Evolutionary conservation across 306 rosid genomes (phyloP).

Genomic region (Cucurbita argyrosperma): DNA sequence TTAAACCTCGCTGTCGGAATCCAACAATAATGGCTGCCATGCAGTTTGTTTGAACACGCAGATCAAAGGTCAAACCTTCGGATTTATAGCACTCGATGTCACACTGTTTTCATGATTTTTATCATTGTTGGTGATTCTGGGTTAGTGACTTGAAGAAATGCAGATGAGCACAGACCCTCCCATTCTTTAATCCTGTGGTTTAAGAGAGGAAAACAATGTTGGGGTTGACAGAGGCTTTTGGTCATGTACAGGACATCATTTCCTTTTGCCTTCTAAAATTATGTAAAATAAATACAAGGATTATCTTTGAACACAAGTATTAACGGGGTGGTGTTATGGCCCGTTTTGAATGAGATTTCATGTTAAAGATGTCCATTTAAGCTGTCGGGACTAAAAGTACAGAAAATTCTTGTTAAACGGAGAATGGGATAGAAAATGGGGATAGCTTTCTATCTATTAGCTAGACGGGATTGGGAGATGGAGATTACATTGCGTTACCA

Average conservation of each 20-base stretch:
- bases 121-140: background rate
- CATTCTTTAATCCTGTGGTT: background rate
- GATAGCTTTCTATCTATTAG: too few relatives aligned
- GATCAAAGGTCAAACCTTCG: background rate
- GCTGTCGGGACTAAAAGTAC: too few relatives aligned
- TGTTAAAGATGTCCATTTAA: too few relatives aligned
- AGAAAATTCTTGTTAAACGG: too few relatives aligned
- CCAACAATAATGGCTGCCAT: background rate
- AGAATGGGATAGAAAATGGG: too few relatives aligned
- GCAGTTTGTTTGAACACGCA: background rate
- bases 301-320: too few relatives aligned
- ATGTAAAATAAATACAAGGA: background rate
- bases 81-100: background rate
- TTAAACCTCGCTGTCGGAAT: background rate
- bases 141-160: background rate
- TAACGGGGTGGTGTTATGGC: too few relatives aligned
- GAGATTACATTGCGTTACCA: too few relatives aligned
- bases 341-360: too few relatives aligned
- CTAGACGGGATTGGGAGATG: too few relatives aligned
- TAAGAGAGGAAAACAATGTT: background rate
- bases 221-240: background rate
- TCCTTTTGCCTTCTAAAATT: background rate
- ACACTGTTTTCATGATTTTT: background rate
- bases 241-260: background rate
- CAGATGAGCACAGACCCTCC: background rate